Evolutionary conservation across 2,329 filamentous ascomycete genomes (phyloP).

Genomic region (Trichoderma arundinaceum): DNA sequence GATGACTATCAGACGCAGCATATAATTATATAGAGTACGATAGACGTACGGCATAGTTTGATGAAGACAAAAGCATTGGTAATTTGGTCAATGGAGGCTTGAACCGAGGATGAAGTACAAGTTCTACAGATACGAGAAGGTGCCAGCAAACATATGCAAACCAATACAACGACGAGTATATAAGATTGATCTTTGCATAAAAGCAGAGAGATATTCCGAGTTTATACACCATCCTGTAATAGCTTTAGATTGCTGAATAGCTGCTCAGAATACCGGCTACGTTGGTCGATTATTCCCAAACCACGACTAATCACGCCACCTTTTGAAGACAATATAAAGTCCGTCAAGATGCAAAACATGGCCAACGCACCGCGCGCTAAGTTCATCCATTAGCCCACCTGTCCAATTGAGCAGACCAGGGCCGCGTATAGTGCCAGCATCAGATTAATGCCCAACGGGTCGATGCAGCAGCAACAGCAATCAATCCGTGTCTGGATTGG

Average conservation of each 20-base stretch:
- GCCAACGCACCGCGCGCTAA: constrained; percentile 4
- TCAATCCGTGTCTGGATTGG: not conserved
- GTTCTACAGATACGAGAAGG: too few species aligned
- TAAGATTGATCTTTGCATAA: not conserved
- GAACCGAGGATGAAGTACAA: not conserved
- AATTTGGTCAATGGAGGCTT: not conserved
- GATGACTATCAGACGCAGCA: not conserved
- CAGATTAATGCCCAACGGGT: constrained; percentile 29
- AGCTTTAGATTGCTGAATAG: too few species aligned
- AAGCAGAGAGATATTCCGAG: too few species aligned
- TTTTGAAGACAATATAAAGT: not conserved
- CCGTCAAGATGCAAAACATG: not conserved
- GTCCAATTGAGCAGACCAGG: not conserved
- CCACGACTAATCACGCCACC: constrained; percentile 18
- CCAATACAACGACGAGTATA: too few species aligned
- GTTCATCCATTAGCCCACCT: not conserved
- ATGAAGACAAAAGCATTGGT: constrained; percentile 1
- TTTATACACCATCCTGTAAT: too few species aligned
- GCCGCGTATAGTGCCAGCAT: not conserved
- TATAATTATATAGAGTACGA: constrained; percentile 17
- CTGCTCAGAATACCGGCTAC: not conserved
- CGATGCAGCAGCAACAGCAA: constrained; percentile 10
- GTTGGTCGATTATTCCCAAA: not conserved
- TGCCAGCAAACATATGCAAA: not conserved
- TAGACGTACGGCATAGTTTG: constrained; percentile 12